Evolutionary conservation across 139 green algal species (phyloP).

Genomic region (Chlorella vulgaris): DNA sequence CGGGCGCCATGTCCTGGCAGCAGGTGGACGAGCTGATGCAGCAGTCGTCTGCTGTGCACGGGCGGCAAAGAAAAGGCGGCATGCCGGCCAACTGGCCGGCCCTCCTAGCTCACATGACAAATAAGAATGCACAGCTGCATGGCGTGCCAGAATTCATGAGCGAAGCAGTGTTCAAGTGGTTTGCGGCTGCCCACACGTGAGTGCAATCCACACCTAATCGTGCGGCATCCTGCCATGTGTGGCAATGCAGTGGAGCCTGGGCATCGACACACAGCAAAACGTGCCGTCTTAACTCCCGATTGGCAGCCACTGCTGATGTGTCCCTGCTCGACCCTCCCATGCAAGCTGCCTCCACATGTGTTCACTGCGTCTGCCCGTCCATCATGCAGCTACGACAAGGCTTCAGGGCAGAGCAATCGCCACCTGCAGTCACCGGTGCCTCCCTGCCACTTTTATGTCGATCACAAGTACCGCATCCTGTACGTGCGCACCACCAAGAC

Average conservation of each 20-base stretch:
- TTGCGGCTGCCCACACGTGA: slow-evolving; percentile 18
- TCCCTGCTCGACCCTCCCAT: too few relatives aligned
- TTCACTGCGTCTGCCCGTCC: too few relatives aligned
- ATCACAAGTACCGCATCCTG: slow-evolving; percentile 10
- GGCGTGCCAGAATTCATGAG: slow-evolving; percentile 17
- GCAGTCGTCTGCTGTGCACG: neutral
- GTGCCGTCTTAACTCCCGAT: neutral
- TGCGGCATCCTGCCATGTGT: neutral
- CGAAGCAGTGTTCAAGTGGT: slow-evolving; percentile 10
- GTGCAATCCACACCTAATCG: too few relatives aligned
- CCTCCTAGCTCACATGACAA: slow-evolving; percentile 23
- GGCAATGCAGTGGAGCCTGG: neutral
- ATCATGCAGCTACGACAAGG: slow-evolving; percentile 20
- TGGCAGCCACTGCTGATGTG: neutral
- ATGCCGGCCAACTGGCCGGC: neutral
- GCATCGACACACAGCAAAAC: too few relatives aligned
- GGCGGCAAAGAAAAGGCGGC: neutral
- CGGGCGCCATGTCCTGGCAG: slow-evolving; percentile 6
- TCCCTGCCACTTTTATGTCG: slow-evolving; percentile 27
- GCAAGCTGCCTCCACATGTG: too few relatives aligned
- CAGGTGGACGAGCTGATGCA: slow-evolving; percentile 3
- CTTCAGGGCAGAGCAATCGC: neutral
- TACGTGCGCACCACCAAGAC: slow-evolving; percentile 9
- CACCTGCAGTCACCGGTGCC: slow-evolving; percentile 22
- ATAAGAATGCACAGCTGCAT: slow-evolving; percentile 10